phyloP scores from a whole-genome alignment of 495 filamentous ascomycete species.

The Penicillium paxilli region DNA sequence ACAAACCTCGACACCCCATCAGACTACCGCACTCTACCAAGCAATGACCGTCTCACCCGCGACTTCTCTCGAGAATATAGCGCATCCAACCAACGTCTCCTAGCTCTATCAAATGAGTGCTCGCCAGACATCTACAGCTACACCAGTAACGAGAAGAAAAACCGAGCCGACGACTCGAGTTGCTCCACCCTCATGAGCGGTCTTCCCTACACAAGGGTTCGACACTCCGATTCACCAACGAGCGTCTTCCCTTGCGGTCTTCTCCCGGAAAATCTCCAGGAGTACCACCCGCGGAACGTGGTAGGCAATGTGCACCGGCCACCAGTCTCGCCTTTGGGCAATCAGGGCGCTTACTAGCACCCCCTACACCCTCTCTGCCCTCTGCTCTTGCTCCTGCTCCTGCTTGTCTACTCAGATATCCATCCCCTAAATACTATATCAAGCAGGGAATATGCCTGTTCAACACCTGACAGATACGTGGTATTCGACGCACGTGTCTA shows the following conservation, averaged over 20 bases:
- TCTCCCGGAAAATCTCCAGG: conserved; percentile 17
- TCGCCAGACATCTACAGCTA: conserved; percentile 37
- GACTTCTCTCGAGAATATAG: conserved; percentile 22
- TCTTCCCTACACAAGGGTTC: conserved; percentile 37
- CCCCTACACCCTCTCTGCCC: background rate
- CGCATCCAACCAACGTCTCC: conserved; percentile 15
- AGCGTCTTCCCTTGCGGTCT: conserved; percentile 13
- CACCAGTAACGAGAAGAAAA: conserved; percentile 30
- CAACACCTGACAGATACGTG: no score
- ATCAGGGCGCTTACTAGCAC: conserved; percentile 22
- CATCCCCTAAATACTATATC: background rate
- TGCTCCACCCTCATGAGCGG: conserved; percentile 36
- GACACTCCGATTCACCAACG: conserved; percentile 16
- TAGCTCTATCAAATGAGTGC: conserved; percentile 21
- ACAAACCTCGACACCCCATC: conserved; percentile 20
- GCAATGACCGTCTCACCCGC: conserved; percentile 14
- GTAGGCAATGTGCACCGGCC: conserved; percentile 23
- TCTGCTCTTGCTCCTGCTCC: background rate
- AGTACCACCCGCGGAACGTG: conserved; percentile 23
- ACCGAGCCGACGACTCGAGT: conserved; percentile 9
- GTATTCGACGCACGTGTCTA: background rate
- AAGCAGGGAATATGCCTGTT: background rate
- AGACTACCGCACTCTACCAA: conserved; percentile 19
- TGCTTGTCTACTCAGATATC: background rate
- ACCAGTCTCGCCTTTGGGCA: conserved; percentile 28